phyloP scores from a whole-genome alignment of 2,329 filamentous ascomycete species.

The Ophiocordyceps robertsii region DNA sequence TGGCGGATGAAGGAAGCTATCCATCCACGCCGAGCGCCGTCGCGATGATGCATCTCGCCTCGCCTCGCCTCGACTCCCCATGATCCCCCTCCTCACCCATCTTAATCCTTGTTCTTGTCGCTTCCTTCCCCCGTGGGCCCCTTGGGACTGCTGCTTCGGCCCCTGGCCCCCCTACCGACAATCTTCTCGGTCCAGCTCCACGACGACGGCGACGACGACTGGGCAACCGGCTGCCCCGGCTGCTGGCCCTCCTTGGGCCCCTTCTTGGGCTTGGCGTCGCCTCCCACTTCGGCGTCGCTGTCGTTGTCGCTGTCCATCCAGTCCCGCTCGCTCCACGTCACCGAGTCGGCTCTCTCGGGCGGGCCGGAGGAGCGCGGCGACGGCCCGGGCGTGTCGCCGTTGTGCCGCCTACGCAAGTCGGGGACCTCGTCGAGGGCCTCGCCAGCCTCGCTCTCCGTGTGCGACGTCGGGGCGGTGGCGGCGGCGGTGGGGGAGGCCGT shows the following conservation, averaged over 20 bases:
- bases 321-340: slow-evolving; percentile 54
- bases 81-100: neutral
- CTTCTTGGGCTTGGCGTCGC: slow-evolving; percentile 8
- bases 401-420: slow-evolving; percentile 22
- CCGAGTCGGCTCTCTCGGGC: slow-evolving; percentile 32
- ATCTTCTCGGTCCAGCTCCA: slow-evolving; percentile 45
- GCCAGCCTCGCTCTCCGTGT: slow-evolving; percentile 14
- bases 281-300: slow-evolving; percentile 18
- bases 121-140: slow-evolving; percentile 2
- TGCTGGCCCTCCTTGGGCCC: neutral
- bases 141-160: slow-evolving; percentile 15
- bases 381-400: neutral
- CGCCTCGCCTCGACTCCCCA: neutral
- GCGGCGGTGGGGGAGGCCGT: neutral
- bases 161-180: slow-evolving; percentile 26
- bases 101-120: neutral
- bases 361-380: slow-evolving; percentile 4
- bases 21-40: too few species aligned
- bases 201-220: slow-evolving; percentile 11
- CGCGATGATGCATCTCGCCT: neutral
- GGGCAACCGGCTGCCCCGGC: slow-evolving; percentile 5
- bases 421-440: slow-evolving; percentile 31
- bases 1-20: too few species aligned
- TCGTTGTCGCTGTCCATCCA: slow-evolving; percentile 41
- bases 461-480: neutral